Evolutionary conservation across 495 filamentous ascomycete species (phyloP).

Genomic region (Trichoderma orchidacearum): DNA sequence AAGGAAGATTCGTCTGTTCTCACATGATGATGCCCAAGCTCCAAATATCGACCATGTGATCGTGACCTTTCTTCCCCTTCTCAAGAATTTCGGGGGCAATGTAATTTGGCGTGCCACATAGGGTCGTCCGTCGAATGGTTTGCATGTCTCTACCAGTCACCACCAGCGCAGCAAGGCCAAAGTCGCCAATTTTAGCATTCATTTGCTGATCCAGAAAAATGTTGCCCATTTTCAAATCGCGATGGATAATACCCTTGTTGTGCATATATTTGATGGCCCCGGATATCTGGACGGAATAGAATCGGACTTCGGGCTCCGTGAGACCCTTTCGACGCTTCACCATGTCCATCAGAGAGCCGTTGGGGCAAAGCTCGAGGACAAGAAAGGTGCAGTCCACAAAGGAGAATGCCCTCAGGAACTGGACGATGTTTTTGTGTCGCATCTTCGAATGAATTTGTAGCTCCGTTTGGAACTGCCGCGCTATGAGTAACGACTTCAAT

Average conservation of each 20-base stretch:
- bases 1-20: constrained; percentile 13
- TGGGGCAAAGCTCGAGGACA: constrained; percentile 84
- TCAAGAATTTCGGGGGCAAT: constrained; percentile 92
- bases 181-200: constrained; percentile 97
- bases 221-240: constrained; percentile 96
- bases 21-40: constrained; percentile 92
- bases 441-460: constrained; percentile 97
- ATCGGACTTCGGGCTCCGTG: constrained; percentile 81
- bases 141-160: constrained; percentile 75
- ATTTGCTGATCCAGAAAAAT: constrained; percentile 91
- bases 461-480: constrained; percentile 78
- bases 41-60: constrained; percentile 90
- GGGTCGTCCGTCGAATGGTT: constrained; percentile 62
- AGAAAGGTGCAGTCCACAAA: constrained; percentile 83
- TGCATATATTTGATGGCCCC: constrained; percentile 97
- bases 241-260: constrained; percentile 83
- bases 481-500: constrained; percentile 19
- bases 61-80: constrained; percentile 75
- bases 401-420: constrained; percentile 87
- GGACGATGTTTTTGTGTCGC: constrained; percentile 84
- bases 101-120: constrained; percentile 97
- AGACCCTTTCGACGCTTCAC: constrained; percentile 75
- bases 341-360: constrained; percentile 98
- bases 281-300: constrained; percentile 84
- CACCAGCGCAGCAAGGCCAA: constrained; percentile 87